Conservation (phyloP, 2,329 filamentous ascomycete species). For the Hypoxylon sp. region DNA sequence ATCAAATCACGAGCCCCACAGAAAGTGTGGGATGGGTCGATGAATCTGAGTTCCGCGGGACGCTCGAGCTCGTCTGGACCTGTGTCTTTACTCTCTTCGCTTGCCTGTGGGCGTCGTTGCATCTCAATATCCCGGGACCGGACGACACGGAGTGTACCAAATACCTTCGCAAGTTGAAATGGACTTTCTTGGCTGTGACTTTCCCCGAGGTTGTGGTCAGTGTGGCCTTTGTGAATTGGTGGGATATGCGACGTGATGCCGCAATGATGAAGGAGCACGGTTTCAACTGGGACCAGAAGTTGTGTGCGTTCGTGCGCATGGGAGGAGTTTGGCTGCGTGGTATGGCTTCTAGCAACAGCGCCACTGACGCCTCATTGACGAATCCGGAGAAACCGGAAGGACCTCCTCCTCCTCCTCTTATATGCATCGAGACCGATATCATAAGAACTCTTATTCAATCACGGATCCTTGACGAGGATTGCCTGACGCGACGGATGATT, state of each 20-base stretch:
- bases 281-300: not conserved
- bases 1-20: not conserved
- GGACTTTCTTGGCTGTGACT: not conserved
- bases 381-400: not conserved
- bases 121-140: not conserved
- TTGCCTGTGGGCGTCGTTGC: not conserved
- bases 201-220: slow-evolving; percentile 2
- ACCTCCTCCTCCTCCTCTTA: not conserved
- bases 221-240: slow-evolving; percentile 2
- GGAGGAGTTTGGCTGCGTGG: slow-evolving; percentile 1
- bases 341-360: not conserved
- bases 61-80: not conserved
- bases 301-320: not conserved
- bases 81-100: not conserved
- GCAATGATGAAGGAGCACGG: not conserved
- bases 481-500: not conserved
- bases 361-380: not conserved
- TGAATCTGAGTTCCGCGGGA: not conserved
- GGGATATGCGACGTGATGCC: not conserved
- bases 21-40: not conserved
- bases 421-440: not conserved
- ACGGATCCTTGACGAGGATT: not conserved
- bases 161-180: not conserved
- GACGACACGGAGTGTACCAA: not conserved
- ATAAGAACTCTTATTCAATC: not conserved